phyloP scores from a whole-genome alignment of 805 yeast genomes.

The Starmerella potacharoeniae region DNA sequence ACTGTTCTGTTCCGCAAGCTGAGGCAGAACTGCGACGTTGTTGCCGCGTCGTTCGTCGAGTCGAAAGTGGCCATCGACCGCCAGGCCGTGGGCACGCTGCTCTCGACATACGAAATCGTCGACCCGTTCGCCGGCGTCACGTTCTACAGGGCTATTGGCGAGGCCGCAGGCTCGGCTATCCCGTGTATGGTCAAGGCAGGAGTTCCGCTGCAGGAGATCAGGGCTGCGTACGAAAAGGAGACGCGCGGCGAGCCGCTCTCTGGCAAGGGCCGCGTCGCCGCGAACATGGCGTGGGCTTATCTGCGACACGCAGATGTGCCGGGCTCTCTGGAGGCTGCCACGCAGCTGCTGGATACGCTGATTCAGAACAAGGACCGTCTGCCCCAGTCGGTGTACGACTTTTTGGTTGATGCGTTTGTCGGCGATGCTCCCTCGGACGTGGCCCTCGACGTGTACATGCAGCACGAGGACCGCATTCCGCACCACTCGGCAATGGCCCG shows the following conservation, averaged over 20 bases:
- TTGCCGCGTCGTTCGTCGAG: constrained; percentile 9
- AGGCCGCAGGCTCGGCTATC: constrained; percentile 16
- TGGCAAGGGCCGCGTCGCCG: constrained; percentile 10
- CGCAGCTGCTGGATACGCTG: neutral
- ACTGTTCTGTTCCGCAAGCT: constrained; percentile 5
- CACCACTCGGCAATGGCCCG: constrained; percentile 20
- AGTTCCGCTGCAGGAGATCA: constrained; percentile 12
- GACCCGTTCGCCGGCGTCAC: constrained; percentile 20
- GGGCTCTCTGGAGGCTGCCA: constrained; percentile 9
- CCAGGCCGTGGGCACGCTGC: constrained; percentile 10
- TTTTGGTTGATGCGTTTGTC: constrained; percentile 18
- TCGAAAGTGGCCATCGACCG: constrained; percentile 3
- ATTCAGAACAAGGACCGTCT: neutral
- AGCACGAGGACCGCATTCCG: constrained; percentile 11
- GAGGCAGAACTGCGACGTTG: constrained; percentile 9
- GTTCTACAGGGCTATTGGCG: constrained; percentile 7
- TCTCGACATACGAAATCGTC: constrained; percentile 17
- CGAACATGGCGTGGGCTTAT: constrained; percentile 17
- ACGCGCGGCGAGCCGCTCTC: constrained; percentile 1
- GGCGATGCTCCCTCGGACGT: constrained; percentile 22
- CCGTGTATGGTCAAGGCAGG: constrained; percentile 21
- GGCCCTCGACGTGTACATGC: constrained; percentile 12
- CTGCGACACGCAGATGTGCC: constrained; percentile 8
- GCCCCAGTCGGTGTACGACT: constrained; percentile 1
- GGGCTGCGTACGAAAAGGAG: constrained; percentile 6